Conservation (phyloP, 345 rosid species). For the Syzygium jambos region DNA sequence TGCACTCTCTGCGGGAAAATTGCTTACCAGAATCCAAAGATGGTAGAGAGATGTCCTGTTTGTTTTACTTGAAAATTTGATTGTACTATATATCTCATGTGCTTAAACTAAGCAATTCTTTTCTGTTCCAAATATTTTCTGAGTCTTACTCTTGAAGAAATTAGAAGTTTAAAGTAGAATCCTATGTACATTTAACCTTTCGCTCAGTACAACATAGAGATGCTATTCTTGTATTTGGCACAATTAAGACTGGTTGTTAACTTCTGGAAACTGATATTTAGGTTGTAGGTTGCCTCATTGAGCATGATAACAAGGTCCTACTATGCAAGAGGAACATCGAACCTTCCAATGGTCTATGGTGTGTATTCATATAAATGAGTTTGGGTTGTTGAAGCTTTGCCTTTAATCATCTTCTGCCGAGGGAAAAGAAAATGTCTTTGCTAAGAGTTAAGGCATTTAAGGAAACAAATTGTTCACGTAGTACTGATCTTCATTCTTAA, state of each 20-base stretch:
- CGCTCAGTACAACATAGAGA: not conserved
- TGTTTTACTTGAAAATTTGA: not conserved
- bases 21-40: conserved; percentile 93
- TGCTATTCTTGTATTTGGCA: not conserved
- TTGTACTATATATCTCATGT: not conserved
- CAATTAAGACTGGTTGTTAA: not conserved
- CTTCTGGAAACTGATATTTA: conserved; percentile 7
- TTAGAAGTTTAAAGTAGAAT: not conserved
- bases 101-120: not conserved
- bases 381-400: not conserved
- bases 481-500: not conserved
- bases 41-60: conserved; percentile 41
- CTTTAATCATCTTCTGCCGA: not conserved
- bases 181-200: not conserved
- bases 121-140: not conserved
- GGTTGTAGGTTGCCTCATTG: conserved; percentile 98
- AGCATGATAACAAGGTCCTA: conserved; percentile 74
- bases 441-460: not conserved
- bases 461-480: not conserved
- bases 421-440: not conserved
- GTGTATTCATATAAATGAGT: conserved; percentile 2
- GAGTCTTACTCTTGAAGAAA: not conserved
- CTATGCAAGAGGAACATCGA: conserved; percentile 96
- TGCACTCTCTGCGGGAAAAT: conserved; percentile 72
- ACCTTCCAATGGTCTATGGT: conserved; percentile 91